Evolutionary conservation across 148 eudicot genomes (phyloP).

Genomic region (Camellia granthamiana): DNA sequence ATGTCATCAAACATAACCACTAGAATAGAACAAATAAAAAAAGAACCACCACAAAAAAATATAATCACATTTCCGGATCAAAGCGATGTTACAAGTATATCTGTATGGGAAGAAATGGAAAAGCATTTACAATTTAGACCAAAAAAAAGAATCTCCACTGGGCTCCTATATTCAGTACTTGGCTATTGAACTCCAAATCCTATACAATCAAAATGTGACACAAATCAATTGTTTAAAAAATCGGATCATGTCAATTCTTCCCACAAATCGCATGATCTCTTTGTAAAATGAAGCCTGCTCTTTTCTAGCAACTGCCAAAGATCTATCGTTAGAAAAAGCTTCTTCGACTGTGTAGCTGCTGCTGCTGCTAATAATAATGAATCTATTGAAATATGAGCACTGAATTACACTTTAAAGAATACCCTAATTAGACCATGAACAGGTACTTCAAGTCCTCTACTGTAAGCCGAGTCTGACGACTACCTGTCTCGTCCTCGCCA

Average conservation of each 20-base stretch:
- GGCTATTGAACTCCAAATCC: slow-evolving; percentile 2
- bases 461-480: slow-evolving; percentile 72
- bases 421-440: slow-evolving; percentile 47
- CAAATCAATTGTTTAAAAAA: slow-evolving; percentile 12
- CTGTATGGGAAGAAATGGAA: neutral
- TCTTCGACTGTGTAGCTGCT: neutral
- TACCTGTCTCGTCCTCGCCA: slow-evolving; percentile 81
- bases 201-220: slow-evolving; percentile 13
- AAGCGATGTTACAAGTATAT: neutral
- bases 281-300: slow-evolving; percentile 4
- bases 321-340: slow-evolving; percentile 8
- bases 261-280: slow-evolving; percentile 1
- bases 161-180: slow-evolving; percentile 13
- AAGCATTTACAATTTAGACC: slow-evolving; percentile 3
- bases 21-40: neutral
- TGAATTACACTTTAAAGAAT: neutral
- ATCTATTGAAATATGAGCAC: neutral
- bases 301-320: slow-evolving; percentile 4
- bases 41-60: neutral
- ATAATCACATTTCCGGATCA: slow-evolving; percentile 6
- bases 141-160: neutral
- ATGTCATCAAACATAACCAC: neutral
- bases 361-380: neutral
- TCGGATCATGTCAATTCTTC: neutral
- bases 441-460: slow-evolving; percentile 82